Conservation (phyloP, 768 basidiomycete genomes). For the Gloeophyllum trabeum region DNA sequence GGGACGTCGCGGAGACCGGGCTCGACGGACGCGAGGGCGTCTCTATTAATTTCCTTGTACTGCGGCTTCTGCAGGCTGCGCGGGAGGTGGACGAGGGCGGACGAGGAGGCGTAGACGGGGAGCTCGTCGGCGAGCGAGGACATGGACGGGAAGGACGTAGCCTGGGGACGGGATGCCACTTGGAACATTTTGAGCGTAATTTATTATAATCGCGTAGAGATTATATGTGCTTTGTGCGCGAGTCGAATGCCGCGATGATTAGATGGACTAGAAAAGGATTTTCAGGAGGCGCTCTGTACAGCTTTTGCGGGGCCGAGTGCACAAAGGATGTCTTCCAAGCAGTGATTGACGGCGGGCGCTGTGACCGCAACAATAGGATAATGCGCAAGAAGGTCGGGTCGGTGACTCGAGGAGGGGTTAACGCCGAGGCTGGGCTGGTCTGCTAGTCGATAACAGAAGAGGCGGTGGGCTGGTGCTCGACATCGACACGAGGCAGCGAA, state of each 20-base stretch:
- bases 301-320: not conserved
- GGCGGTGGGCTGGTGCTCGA: too few species aligned
- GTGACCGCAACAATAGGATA: too few species aligned
- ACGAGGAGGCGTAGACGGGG: conserved; percentile 18
- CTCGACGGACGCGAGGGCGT: conserved; percentile 42
- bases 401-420: too few species aligned
- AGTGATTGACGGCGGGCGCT: too few species aligned
- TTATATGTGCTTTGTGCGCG: not conserved
- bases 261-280: not conserved
- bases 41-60: conserved; percentile 43
- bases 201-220: too few species aligned
- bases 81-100: conserved; percentile 50
- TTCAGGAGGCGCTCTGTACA: not conserved
- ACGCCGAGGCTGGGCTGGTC: too few species aligned
- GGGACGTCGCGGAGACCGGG: conserved; percentile 40
- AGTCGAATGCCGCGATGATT: not conserved
- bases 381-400: too few species aligned
- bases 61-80: conserved; percentile 55
- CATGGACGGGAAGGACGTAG: not conserved
- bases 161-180: not conserved
- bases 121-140: not conserved
- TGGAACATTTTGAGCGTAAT: conserved; percentile 1
- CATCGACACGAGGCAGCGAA: too few species aligned
- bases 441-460: too few species aligned
- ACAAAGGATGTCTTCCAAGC: too few species aligned